Evolutionary conservation across 169 alveolate species (phyloP).

Genomic region (Plasmodium blacklocki): DNA sequence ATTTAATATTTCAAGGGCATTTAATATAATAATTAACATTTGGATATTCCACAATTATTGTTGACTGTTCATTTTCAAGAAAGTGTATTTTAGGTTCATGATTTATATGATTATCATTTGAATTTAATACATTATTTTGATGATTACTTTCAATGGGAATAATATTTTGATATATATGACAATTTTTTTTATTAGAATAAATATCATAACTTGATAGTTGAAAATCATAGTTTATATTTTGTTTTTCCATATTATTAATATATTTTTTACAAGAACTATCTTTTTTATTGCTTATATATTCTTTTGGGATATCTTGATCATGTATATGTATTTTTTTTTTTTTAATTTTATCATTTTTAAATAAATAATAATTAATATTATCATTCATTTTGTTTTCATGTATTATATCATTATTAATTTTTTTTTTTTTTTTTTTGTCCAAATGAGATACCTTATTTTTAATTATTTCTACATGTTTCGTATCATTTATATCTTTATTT

Average conservation of each 20-base stretch:
- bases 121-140: constrained; percentile 4
- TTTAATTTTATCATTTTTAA: no score
- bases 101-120: constrained; percentile 7
- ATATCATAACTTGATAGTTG: no score
- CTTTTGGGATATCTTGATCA: no score
- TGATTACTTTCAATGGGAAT: neutral
- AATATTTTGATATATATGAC: neutral
- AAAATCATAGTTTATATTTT: no score
- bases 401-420: neutral
- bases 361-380: no score
- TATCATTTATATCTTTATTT: neutral
- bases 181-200: neutral
- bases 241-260: no score
- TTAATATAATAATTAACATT: constrained; percentile 51
- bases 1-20: constrained; percentile 15
- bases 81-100: constrained; percentile 62
- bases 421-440: neutral
- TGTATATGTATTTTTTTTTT: no score
- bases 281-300: no score
- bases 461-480: neutral
- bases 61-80: constrained; percentile 47
- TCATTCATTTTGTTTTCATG: neutral
- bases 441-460: neutral
- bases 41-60: constrained; percentile 70
- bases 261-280: no score